Conservation (phyloP, 805 yeast species). For the Yamadazyma sp. region DNA sequence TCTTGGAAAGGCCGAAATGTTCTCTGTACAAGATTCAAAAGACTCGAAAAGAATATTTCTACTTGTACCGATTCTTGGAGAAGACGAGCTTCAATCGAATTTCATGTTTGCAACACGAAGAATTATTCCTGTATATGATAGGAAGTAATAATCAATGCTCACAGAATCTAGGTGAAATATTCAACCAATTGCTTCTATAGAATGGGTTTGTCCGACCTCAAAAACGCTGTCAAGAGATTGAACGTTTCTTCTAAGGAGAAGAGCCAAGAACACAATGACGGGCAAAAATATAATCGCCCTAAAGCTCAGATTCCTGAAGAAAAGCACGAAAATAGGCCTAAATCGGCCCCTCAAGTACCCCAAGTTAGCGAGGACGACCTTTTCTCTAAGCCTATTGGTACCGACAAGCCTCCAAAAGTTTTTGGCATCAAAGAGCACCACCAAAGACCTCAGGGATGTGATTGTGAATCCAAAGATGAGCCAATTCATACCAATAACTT, state of each 20-base stretch:
- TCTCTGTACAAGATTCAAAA: too few species aligned
- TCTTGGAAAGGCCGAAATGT: too few species aligned
- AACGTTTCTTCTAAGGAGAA: slow-evolving; percentile 12
- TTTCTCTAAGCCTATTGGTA: slow-evolving; percentile 44
- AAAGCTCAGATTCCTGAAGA: slow-evolving; percentile 6
- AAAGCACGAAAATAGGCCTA: too few species aligned
- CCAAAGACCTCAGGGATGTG: slow-evolving; percentile 37
- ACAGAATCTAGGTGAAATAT: slow-evolving; percentile 1
- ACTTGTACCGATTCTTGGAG: too few species aligned
- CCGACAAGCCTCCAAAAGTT: slow-evolving; percentile 42
- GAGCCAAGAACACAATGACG: not conserved
- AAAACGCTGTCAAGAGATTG: slow-evolving; percentile 19
- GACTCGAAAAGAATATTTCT: too few species aligned
- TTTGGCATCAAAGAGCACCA: slow-evolving; percentile 36
- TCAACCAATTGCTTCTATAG: not conserved
- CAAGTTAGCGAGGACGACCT: slow-evolving; percentile 24
- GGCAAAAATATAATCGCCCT: slow-evolving; percentile 5
- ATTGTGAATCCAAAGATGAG: slow-evolving; percentile 18
- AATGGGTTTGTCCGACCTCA: slow-evolving; percentile 29
- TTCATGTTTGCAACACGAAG: too few species aligned
- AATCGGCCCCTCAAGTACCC: not conserved
- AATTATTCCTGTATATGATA: too few species aligned
- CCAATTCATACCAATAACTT: slow-evolving; percentile 78
- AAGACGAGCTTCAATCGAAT: too few species aligned
- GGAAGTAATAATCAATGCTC: not conserved